Conservation (phyloP, 805 yeast genomes). For the Wickerhamiella occidentalis region DNA sequence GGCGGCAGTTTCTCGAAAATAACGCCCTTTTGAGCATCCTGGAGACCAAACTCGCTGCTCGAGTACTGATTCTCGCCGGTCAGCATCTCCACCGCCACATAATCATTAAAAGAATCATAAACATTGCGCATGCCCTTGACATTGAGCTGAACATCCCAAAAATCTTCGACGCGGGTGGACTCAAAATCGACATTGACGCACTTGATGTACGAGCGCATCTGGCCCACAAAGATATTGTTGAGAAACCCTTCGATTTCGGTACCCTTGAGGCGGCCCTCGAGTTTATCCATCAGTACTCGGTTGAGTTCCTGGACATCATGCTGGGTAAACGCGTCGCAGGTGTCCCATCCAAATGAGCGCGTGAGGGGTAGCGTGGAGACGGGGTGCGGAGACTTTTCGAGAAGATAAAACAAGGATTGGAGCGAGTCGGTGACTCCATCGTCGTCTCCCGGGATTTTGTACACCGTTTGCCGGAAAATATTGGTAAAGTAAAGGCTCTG, state of each 20-base stretch:
- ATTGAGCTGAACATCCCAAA: conserved; percentile 95
- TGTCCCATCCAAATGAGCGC: conserved; percentile 93
- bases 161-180: conserved; percentile 82
- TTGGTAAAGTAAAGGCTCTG: conserved; percentile 86
- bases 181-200: conserved; percentile 91
- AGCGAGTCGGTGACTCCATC: conserved; percentile 65
- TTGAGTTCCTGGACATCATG: conserved; percentile 97
- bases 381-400: conserved; percentile 61
- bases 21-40: conserved; percentile 95
- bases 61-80: conserved; percentile 94
- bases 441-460: conserved; percentile 64
- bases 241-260: conserved; percentile 65
- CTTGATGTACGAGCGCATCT: conserved; percentile 87
- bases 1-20: conserved; percentile 84
- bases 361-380: conserved; percentile 81
- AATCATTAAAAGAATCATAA: conserved; percentile 67
- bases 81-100: conserved; percentile 76
- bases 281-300: conserved; percentile 86
- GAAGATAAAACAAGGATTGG: conserved; percentile 73
- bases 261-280: conserved; percentile 85
- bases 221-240: conserved; percentile 83
- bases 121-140: conserved; percentile 72
- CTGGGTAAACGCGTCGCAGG: conserved; percentile 89
- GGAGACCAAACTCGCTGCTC: conserved; percentile 80
- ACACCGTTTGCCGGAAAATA: conserved; percentile 71